A percentile compares a stretch with the other conserved stretches of the same genome.
These are phyloP conservation scores for Starmerella bombicola DNA, from an alignment of 805 yeast genomes.

Conservation along the genomic window DNA sequence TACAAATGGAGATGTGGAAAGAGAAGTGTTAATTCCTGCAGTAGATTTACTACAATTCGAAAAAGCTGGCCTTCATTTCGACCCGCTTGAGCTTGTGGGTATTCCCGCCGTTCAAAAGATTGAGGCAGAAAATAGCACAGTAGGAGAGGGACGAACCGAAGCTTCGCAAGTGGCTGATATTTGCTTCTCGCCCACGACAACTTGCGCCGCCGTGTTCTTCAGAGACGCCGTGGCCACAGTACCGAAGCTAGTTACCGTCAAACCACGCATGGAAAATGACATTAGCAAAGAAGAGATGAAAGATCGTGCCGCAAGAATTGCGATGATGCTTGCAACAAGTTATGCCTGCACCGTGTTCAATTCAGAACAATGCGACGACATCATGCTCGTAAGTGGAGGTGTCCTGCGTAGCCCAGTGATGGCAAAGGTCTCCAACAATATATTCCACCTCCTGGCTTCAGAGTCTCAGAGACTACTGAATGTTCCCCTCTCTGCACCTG, in stretches of 20 bases:
- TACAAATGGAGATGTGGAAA: conserved; percentile 19
- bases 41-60: conserved; percentile 11
- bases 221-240: background rate
- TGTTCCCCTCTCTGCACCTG: conserved; percentile 54
- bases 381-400: conserved; percentile 43
- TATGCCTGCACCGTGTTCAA: conserved; percentile 63
- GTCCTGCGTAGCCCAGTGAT: conserved; percentile 32
- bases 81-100: conserved; percentile 6
- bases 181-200: conserved; percentile 27
- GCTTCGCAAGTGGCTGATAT: conserved; percentile 14
- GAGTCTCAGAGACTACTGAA: conserved; percentile 69
- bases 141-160: background rate
- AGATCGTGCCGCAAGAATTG: conserved; percentile 17
- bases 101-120: background rate
- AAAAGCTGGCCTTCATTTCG: conserved; percentile 10
- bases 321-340: conserved; percentile 50
- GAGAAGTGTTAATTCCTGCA: conserved; percentile 19
- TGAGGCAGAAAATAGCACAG: background rate
- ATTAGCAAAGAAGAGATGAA: background rate
- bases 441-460: conserved; percentile 36
- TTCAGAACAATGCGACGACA: conserved; percentile 55
- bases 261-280: background rate
- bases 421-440: conserved; percentile 26
- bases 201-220: conserved; percentile 11
- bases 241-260: conserved; percentile 1